Conservation (phyloP, 768 basidiomycete species). For the Hericium coralloides region DNA sequence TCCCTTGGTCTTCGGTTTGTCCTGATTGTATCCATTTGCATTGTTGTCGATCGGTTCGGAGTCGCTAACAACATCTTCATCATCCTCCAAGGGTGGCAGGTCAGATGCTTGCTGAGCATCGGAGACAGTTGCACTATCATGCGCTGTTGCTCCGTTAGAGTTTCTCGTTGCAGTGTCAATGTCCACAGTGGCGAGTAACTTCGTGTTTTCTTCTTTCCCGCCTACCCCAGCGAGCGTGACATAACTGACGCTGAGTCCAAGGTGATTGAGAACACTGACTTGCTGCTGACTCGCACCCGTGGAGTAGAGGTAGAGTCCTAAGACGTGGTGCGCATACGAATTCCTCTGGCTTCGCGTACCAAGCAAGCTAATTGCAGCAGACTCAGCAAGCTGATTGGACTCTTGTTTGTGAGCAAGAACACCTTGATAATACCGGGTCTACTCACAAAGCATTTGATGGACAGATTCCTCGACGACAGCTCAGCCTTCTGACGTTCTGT, state of each 20-base stretch:
- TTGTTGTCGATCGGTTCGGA: too few relatives aligned
- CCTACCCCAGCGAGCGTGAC: background rate
- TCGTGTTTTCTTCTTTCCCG: background rate
- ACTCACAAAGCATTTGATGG: background rate
- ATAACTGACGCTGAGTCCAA: constrained; percentile 17
- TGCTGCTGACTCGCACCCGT: constrained; percentile 8
- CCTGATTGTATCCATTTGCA: too few relatives aligned
- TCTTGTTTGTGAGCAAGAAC: background rate
- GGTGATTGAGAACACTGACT: constrained; percentile 4
- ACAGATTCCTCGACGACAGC: background rate
- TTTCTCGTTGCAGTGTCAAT: too few relatives aligned
- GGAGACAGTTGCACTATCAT: too few relatives aligned
- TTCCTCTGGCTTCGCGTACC: constrained; percentile 10
- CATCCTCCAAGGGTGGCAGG: too few relatives aligned
- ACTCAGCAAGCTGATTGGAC: background rate
- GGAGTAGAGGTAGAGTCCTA: constrained; percentile 10
- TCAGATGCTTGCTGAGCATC: too few relatives aligned
- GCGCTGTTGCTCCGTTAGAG: background rate
- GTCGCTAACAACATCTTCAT: too few relatives aligned
- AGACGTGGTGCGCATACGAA: constrained; percentile 5
- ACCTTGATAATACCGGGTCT: background rate
- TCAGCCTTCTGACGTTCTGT: constrained; percentile 1
- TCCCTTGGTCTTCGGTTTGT: too few relatives aligned
- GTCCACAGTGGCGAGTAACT: too few relatives aligned
- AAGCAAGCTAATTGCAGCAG: background rate